Evolutionary conservation across 371 early-diverging fungal species (phyloP), one percentile per base, ranked within the genome.

Genomic region (Mortierella sp.): DNA sequence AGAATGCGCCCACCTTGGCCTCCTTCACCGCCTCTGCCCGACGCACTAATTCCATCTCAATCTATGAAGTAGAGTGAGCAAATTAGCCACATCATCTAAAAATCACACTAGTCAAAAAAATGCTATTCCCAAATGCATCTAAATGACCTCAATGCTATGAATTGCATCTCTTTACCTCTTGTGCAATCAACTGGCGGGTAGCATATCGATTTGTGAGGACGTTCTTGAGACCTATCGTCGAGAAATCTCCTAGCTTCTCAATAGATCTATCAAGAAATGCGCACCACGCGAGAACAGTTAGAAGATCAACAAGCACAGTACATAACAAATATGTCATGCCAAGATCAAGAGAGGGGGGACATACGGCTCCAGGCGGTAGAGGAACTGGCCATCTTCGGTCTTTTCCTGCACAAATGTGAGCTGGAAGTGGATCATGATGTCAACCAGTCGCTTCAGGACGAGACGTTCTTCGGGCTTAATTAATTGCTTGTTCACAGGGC

Each of bases 361-460:
- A 86, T 90, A 96, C 94, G 98, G 98, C 66, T 97, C 95, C 44
- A 96, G 79, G 22, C 88, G 86, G 80, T 90, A 95, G 1, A 87
- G 66, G 71, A 91, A 92, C 73, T 91, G 90, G 2, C 95, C 95
- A 48, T 92, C 91, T 44, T 91, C 91, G 1, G 86, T 88, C 75
- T 89, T 92, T 70, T 95, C 93, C 78, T 94, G 95, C 2, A 90
- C 85, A 79, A 91, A 94, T 16, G 91, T 86, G 24, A 98, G 66
- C 5, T 95, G 94, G 88, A 93, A 94, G 4, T 89, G 88, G 44
- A 91, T 87, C 95, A 96, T 94, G 11, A 93, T 84, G 8, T 92
- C 85, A 0, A 96, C 93, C 6, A 96, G 70, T 22, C 93, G 87
- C n/a, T 83, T 45, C n/a, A 96, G 72, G 8, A 88, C 80, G 2